Evolutionary conservation across 2,329 filamentous ascomycete species (phyloP), one percentile per base, ranked within the genome.

Genomic region (Botrytis byssoidea): DNA sequence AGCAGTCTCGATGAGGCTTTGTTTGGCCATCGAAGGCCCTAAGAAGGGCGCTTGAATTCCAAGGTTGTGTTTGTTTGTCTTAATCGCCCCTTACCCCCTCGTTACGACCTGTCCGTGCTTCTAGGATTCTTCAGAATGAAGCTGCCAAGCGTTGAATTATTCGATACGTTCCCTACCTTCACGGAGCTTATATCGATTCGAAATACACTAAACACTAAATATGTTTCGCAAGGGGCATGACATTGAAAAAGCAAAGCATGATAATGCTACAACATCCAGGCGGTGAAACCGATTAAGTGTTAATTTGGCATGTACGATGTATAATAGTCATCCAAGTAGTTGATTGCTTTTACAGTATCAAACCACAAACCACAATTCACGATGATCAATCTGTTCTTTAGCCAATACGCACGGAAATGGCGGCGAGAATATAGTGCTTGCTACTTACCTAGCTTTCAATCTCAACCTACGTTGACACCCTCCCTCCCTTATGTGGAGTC

Each of bases 21-120:
- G 61, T 66, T 68, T 66, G 61, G 46, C 59, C 60, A 72, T 72
- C 60, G 70, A 72, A 67, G 60, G 42, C 60, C 46, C 61, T 72
- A 72, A 72, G 70, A 70, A 70, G 46, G 60, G 70, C 70, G 70
- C 61, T 67, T 65, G 59, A 71, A 66, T 66, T 71, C 70, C 70
- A 66, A 71, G 60, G 70, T 66, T 66, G 29, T 71, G 42, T 65
- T 63, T 22, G 29, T 69, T 51, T 69, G 35, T 65, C 32, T 69
- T 29, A 42, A 40, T 18, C 22, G 55, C 65, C 60, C 70, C 25
- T 64, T 32, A 29, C 48, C 29, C n/a, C n/a, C 35, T 55, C 32
- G 48, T 68, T 55, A n/a, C 48, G n/a, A 55, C 25, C 48, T 35
- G 48, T 68, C 66, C 48, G 66, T 57, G 66, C 66, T 68, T 68